Percentiles rank a stretch among this genome's conserved stretches.
Conservation (phyloP, 2,329 filamentous ascomycete species). For the Fusarium nygamai region DNA sequence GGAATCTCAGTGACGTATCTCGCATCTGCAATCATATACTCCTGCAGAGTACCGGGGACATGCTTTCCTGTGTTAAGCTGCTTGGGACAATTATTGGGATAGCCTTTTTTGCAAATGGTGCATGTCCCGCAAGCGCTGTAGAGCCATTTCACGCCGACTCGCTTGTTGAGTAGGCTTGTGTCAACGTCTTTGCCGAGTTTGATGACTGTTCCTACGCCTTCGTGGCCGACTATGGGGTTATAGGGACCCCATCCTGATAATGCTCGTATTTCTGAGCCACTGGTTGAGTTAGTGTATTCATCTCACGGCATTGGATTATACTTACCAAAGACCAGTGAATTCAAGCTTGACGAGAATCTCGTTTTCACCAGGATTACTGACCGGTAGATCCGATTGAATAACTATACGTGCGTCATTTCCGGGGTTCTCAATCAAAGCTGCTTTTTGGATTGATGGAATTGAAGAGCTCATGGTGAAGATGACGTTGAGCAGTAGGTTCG, state of each 20-base stretch:
- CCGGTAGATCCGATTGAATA: constrained; percentile 4
- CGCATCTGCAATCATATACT: constrained; percentile 45
- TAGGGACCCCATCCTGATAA: constrained; percentile 45
- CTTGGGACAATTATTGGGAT: constrained; percentile 52
- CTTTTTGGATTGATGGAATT: constrained; percentile 11
- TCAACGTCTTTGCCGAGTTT: constrained; percentile 44
- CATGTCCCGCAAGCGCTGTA: constrained; percentile 54
- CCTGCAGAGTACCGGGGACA: constrained; percentile 47
- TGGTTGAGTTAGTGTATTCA: neutral
- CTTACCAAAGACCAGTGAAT: constrained; percentile 37
- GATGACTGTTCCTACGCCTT: constrained; percentile 46
- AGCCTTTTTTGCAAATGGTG: constrained; percentile 47
- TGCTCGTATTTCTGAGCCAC: constrained; percentile 46
- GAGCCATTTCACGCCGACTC: constrained; percentile 58
- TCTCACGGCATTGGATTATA: accelerated
- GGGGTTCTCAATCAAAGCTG: constrained; percentile 28
- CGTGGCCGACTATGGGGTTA: constrained; percentile 43
- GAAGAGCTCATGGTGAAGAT: constrained; percentile 1
- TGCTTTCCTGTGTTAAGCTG: constrained; percentile 54
- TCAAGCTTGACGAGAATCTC: constrained; percentile 33
- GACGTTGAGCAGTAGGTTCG: neutral
- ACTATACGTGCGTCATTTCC: constrained; percentile 7
- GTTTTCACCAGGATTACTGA: neutral
- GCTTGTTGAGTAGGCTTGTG: constrained; percentile 42
- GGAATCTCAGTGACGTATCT: constrained; percentile 44